Percentiles rank a stretch among this genome's conserved stretches.
phyloP scores from a whole-genome alignment of 2,329 filamentous ascomycete genomes.

The Aspergillus fischeri region DNA sequence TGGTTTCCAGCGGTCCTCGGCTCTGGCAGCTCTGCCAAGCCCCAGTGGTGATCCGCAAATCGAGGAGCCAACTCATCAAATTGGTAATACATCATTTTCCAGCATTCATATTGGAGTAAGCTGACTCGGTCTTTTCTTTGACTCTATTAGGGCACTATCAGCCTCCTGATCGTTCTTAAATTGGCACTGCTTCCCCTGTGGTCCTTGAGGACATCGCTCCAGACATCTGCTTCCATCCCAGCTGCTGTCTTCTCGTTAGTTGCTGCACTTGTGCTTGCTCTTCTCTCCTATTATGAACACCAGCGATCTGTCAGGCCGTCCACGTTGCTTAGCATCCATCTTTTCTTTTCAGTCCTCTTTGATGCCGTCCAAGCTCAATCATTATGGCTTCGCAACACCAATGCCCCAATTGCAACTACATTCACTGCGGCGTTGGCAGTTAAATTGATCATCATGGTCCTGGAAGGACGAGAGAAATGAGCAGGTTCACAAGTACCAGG shows the following conservation, averaged over 20 bases:
- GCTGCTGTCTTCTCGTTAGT: neutral
- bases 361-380: slow-evolving; percentile 42
- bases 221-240: neutral
- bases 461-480: slow-evolving; percentile 44
- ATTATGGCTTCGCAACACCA: slow-evolving; percentile 24
- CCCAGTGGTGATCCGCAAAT: neutral
- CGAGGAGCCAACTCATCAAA: neutral
- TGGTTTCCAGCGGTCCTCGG: neutral
- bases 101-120: neutral
- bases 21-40: neutral
- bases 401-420: slow-evolving; percentile 29
- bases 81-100: neutral
- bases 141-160: neutral
- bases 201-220: neutral
- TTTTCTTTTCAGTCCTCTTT: slow-evolving; percentile 39
- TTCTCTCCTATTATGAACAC: slow-evolving; percentile 13
- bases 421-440: slow-evolving; percentile 35
- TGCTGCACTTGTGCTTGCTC: neutral
- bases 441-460: slow-evolving; percentile 39
- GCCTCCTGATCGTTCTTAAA: neutral
- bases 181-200: neutral
- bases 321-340: slow-evolving; percentile 32
- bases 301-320: slow-evolving; percentile 22
- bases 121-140: neutral
- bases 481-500: slow-evolving; percentile 13